A percentile compares a stretch with the other conserved stretches of the same genome.
These are phyloP conservation scores for Potentilla sterilis DNA, from an alignment of 306 rosid genomes.

Conservation along the genomic window DNA sequence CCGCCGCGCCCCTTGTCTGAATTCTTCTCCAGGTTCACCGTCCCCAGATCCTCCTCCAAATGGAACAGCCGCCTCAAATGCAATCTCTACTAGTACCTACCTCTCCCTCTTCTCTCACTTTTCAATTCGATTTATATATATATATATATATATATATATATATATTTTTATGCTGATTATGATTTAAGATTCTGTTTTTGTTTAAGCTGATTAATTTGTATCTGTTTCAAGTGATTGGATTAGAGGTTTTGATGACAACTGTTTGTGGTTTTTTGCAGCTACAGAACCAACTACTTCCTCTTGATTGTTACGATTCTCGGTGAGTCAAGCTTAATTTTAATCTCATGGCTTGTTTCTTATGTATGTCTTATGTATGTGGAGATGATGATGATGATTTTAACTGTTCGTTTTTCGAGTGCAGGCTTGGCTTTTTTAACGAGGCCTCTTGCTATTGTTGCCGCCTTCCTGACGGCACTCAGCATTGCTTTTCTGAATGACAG, in stretches of 20 bases:
- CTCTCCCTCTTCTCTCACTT: neutral
- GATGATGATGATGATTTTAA: neutral
- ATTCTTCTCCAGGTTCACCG: conserved; percentile 88
- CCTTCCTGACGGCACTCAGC: conserved; percentile 77
- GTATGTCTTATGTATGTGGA: neutral
- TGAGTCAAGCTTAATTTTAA: conserved; percentile 35
- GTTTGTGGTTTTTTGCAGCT: conserved; percentile 52
- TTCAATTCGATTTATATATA: neutral
- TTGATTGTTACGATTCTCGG: conserved; percentile 79
- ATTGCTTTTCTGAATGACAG: conserved; percentile 95
- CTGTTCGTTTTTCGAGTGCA: conserved; percentile 35
- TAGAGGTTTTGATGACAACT: neutral
- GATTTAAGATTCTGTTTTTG: neutral
- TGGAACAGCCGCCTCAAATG: conserved; percentile 98
- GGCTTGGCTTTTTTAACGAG: conserved; percentile 85
- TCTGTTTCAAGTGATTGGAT: neutral
- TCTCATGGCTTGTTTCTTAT: neutral
- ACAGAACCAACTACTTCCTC: conserved; percentile 90
- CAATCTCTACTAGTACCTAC: conserved; percentile 90
- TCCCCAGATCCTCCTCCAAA: conserved; percentile 75
- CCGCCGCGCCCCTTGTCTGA: conserved; percentile 95
- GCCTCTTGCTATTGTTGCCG: conserved; percentile 81
- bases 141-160: no score
- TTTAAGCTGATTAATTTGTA: neutral
- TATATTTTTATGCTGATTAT: neutral